phyloP scores from a whole-genome alignment of 345 rosid species.

The Noccaea bulbosa region DNA sequence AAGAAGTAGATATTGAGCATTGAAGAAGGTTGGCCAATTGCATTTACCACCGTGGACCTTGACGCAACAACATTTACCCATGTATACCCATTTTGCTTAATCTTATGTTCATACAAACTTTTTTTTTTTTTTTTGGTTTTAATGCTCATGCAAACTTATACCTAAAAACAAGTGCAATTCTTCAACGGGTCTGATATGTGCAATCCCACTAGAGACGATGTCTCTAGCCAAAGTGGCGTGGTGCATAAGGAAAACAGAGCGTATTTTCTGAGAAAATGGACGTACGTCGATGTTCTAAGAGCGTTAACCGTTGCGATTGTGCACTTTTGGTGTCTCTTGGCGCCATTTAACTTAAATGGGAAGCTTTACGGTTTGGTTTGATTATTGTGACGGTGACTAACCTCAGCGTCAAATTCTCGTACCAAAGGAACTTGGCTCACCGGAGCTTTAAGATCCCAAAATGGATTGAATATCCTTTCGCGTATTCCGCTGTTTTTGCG shows the following conservation, averaged over 20 bases:
- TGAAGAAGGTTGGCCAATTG: background rate
- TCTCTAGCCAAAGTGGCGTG: constrained; percentile 29
- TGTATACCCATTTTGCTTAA: constrained; percentile 17
- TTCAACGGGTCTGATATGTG: constrained; percentile 7
- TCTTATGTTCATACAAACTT: background rate
- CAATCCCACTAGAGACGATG: constrained; percentile 25
- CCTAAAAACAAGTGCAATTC: background rate
- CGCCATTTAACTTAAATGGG: constrained; percentile 72
- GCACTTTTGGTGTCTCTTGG: constrained; percentile 66
- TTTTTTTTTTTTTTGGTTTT: too few relatives aligned
- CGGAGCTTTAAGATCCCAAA: constrained; percentile 80
- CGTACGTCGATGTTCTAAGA: constrained; percentile 52
- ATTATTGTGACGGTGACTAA: constrained; percentile 50
- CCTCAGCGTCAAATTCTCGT: constrained; percentile 71
- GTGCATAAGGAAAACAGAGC: constrained; percentile 39
- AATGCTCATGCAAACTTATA: background rate
- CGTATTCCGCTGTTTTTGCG: constrained; percentile 72
- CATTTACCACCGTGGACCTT: constrained; percentile 7
- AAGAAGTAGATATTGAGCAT: background rate
- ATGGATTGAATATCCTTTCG: constrained; percentile 80
- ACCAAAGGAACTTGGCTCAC: constrained; percentile 70
- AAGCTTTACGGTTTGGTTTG: constrained; percentile 64
- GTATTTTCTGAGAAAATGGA: constrained; percentile 60
- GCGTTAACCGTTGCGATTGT: constrained; percentile 50
- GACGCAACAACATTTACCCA: background rate